Base-by-base conservation (phyloP, 192 early-diverging fungal species). In the Entomortierella lignicola region DNA sequence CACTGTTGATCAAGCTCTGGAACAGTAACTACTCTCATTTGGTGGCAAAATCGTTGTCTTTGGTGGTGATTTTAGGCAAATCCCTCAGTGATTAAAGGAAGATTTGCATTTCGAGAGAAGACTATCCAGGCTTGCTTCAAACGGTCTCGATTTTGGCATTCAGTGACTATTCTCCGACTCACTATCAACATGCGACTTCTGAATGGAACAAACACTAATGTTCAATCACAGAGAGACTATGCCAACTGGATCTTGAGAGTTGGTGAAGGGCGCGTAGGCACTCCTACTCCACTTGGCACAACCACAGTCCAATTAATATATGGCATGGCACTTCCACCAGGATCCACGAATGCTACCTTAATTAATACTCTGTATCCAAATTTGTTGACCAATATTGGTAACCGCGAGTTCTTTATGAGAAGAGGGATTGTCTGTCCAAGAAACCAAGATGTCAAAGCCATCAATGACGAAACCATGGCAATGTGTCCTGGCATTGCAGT, bases 61-160 rank as follows among this genome's bases (percentile, higher is more conserved):
- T 68, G 69, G 73, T 30, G 65, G 73, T 2, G 56, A 83, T 23
- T 83, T 83, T 56, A 15, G 66, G 6, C 73, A 83, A 26, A 69
- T 50, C 25, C 54, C 18, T 69, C 61, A 8, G 63, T 82, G 26
- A 52, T 82, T 26, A 53, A 65, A 42, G 5, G 25, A 31, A 64
- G 48, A 52, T 21, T 37, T 4, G 34, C 34, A 30, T n/a, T n/a
- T 15, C 50, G 56, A 32, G 37, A 43, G 27, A 37, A 72, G 6
- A 77, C 67, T 25, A 42, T 82, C 5, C 13, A 11, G 23, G 42
- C 58, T 13, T 77, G 81, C 15, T 30, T 72, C 23, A 82, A 82
- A 25, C 41, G 60, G 13, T 72, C 69, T 43, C 11, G 26, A 18
- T 20, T 77, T 8, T 82, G 65, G 70, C 12, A 39, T 2, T 2